phyloP scores from a whole-genome alignment of 345 rosid species.

The Citrus unshiu region DNA sequence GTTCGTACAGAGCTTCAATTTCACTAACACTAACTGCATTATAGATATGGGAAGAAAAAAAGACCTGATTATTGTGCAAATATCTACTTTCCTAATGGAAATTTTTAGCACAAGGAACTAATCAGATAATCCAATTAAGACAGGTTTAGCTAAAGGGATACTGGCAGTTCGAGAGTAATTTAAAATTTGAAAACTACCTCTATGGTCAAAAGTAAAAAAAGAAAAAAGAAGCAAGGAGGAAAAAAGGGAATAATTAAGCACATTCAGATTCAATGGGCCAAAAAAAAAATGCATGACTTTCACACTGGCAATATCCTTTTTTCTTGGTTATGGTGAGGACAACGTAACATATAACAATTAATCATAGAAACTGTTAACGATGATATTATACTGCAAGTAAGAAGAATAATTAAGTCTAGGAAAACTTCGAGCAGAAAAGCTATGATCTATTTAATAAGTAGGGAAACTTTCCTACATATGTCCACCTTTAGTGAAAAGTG shows the following conservation, averaged over 20 bases:
- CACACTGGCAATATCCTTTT: not conserved
- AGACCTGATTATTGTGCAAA: conserved; percentile 14
- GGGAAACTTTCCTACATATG: not conserved
- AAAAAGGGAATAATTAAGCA: no score
- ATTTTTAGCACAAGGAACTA: not conserved
- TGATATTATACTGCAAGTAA: not conserved
- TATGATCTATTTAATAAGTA: not conserved
- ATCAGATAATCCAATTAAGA: not conserved
- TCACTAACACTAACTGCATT: conserved; percentile 96
- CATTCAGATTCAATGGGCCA: not conserved
- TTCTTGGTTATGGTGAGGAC: not conserved
- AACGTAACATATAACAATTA: not conserved
- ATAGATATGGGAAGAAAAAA: conserved; percentile 4
- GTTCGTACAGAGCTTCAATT: conserved; percentile 97
- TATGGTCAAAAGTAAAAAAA: no score
- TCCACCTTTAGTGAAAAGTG: no score
- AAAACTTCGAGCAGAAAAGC: not conserved
- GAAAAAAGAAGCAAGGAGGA: no score
- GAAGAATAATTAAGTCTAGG: not conserved
- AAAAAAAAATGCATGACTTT: not conserved
- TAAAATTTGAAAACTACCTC: no score
- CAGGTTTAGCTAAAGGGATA: not conserved
- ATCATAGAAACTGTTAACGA: not conserved
- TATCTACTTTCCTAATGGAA: conserved; percentile 12
- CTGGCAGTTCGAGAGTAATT: no score